A percentile compares a stretch with the other conserved stretches of the same genome.
These are phyloP conservation scores for Boechera stricta DNA, from an alignment of 345 rosid species.

Conservation along the genomic window DNA sequence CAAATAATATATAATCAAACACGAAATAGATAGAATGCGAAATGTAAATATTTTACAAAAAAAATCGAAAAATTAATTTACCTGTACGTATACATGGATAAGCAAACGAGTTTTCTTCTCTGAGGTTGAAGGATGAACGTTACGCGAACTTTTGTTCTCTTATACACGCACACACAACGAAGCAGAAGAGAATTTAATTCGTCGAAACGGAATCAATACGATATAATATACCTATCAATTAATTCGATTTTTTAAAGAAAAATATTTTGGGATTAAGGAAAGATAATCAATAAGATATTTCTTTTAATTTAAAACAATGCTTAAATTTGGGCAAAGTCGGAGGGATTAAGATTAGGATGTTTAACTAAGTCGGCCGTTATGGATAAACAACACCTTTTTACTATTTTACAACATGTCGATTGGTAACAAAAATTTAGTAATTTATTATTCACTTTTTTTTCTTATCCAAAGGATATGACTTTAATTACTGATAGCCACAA, in stretches of 20 bases:
- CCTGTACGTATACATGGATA: conserved; percentile 33
- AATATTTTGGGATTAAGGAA: conserved; percentile 34
- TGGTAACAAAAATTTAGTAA: conserved; percentile 25
- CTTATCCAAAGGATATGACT: conserved; percentile 31
- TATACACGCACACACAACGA: conserved; percentile 41
- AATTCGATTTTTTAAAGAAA: neutral
- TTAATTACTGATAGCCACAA: conserved; percentile 18
- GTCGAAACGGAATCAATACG: conserved; percentile 30
- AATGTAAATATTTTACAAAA: neutral
- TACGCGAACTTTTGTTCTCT: conserved; percentile 45
- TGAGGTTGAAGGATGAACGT: conserved; percentile 39
- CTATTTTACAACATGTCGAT: conserved; percentile 24
- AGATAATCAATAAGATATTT: conserved; percentile 20
- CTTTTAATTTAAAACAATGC: conserved; percentile 25
- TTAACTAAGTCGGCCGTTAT: conserved; percentile 43
- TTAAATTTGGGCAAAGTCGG: conserved; percentile 33
- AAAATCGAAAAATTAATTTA: conserved; percentile 8
- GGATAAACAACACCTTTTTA: conserved; percentile 30
- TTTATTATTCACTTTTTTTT: conserved; percentile 4
- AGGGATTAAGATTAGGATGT: conserved; percentile 45
- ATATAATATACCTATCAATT: conserved; percentile 17
- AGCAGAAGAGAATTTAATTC: conserved; percentile 42
- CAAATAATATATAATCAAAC: conserved; percentile 1
- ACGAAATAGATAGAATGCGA: conserved; percentile 22
- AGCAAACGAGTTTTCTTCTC: conserved; percentile 27